These are phyloP conservation scores for Melaleuca alternifolia DNA, from an alignment of 345 rosid genomes.

Conservation along the genomic window DNA sequence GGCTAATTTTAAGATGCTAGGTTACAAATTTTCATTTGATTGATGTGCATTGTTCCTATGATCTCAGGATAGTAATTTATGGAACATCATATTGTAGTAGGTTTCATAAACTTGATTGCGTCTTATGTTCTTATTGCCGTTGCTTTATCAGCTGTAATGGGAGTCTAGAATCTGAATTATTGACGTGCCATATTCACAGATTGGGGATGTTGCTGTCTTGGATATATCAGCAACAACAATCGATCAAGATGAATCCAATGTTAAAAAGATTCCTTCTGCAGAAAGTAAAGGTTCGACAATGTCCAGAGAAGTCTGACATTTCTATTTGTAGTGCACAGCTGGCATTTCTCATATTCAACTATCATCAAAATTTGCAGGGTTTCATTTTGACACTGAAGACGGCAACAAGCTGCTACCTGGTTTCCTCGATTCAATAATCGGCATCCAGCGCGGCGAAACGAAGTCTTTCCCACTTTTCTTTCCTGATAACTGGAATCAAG, in stretches of 20 bases:
- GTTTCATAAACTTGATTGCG: not conserved
- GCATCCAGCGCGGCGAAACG: slow-evolving; percentile 64
- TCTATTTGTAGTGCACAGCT: not conserved
- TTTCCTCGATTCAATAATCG: slow-evolving; percentile 62
- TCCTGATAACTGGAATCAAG: slow-evolving; percentile 91
- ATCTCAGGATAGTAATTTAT: not conserved
- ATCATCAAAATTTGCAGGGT: slow-evolving; percentile 35
- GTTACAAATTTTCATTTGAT: not conserved
- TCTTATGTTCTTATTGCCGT: not conserved
- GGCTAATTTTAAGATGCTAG: not conserved
- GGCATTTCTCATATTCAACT: not conserved
- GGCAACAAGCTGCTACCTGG: slow-evolving; percentile 77
- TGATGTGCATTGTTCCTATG: not conserved
- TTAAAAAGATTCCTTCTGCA: slow-evolving; percentile 65
- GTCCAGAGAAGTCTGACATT: not conserved
- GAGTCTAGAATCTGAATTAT: not conserved
- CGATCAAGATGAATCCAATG: slow-evolving; percentile 46
- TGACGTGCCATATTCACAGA: slow-evolving; percentile 12
- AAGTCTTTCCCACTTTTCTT: slow-evolving; percentile 71
- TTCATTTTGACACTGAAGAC: slow-evolving; percentile 85
- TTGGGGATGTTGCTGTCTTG: slow-evolving; percentile 75
- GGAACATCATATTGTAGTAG: not conserved
- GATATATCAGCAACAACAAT: slow-evolving; percentile 77
- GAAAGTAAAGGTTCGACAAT: slow-evolving; percentile 70
- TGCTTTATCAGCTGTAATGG: not conserved